These are phyloP conservation scores for Arabidopsis lyrata DNA, from an alignment of 441 rosid species.

Conservation along the genomic window DNA sequence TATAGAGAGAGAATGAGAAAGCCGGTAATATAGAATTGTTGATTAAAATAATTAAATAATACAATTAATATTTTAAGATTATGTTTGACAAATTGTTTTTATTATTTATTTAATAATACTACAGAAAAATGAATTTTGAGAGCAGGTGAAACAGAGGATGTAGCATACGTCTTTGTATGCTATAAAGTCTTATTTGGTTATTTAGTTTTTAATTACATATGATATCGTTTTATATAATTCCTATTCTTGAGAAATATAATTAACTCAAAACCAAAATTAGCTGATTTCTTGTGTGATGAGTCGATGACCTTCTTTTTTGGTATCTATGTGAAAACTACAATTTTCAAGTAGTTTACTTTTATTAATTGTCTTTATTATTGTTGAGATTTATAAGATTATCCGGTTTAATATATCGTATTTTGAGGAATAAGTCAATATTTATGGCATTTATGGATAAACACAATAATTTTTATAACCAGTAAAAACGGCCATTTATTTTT, in stretches of 20 bases:
- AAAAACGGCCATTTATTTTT: not conserved
- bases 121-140: no score
- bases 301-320: not conserved
- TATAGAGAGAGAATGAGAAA: slow-evolving; percentile 31
- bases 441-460: not conserved
- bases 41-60: not conserved
- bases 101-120: no score
- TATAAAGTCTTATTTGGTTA: slow-evolving; percentile 28
- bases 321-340: not conserved
- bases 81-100: no score
- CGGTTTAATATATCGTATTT: not conserved
- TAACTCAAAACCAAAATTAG: not conserved
- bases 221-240: not conserved
- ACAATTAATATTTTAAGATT: no score
- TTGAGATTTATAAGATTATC: not conserved
- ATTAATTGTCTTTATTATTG: not conserved
- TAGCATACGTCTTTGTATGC: slow-evolving; percentile 32
- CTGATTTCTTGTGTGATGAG: not conserved
- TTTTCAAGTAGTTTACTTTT: not conserved
- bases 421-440: not conserved
- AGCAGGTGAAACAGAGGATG: slow-evolving; percentile 14
- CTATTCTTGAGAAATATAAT: not conserved
- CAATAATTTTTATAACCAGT: not conserved
- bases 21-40: slow-evolving; percentile 37
- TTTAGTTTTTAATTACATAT: not conserved